Base-by-base conservation (phyloP, 345 rosid genomes). In the Citrus glauca region DNA sequence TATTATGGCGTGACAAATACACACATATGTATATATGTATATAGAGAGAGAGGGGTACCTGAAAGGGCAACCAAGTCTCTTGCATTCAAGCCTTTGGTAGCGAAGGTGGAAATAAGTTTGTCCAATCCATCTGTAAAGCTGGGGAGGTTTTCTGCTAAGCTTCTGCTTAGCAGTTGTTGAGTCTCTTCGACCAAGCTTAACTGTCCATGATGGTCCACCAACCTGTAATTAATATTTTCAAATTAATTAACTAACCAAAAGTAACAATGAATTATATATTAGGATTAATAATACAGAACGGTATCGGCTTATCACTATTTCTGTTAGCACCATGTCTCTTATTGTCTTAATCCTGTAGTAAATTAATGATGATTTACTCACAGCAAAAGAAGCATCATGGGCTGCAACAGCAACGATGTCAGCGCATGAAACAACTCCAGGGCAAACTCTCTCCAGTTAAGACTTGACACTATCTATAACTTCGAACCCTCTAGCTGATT, bases 361-460 rank as follows among this genome's bases (percentile, higher is more conserved):
- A 45, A 45, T 45, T 11, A 13, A 45, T 45, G 11, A 6, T 25
- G n/a, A 59, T 4, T 25, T 37, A 78, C 73, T 77, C 64, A 80
- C 89, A 74, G 77, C 79, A 30, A 78, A 77, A n/a, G 91, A 81
- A 72, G 90, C 86, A 79, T 85, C 90, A 80, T 86, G 82, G 0
- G 92, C 90, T 13, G 93, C 91, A 16, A 92, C 88, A 14, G 90
- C 89, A 0, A 89, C 75, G 10, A 92, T 81, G 72, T 90, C 97
- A 2, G 92, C 93, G 11, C 97, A 92, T 37, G 94, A 92, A 55
- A 90, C 91, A 3, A 89, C 83, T 1, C 91, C 91, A 0, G 91
- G 91, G 73, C 92, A 90, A 0, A 81, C 59, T 9, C 68, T 85
- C 57, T 89, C 92, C 6, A 87, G 81, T 2, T 66, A 80, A 1